Percentiles rank a stretch among this genome's conserved stretches.
These are phyloP conservation scores for Cutaneotrichosporon cavernicola DNA, from an alignment of 1,284 basidiomycete species.

Conservation along the genomic window DNA sequence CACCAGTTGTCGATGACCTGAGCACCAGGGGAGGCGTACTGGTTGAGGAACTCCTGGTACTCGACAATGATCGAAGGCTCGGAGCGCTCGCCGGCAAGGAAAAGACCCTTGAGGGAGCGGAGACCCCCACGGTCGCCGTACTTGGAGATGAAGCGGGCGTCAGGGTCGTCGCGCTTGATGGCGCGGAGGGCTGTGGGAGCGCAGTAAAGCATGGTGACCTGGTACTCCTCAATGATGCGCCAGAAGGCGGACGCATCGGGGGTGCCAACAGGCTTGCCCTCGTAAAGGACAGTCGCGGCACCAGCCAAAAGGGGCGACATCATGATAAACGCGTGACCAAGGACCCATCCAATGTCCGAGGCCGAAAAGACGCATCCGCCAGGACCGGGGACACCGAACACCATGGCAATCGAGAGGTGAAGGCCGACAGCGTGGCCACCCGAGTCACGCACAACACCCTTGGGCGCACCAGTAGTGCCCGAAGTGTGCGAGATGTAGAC, in stretches of 20 bases:
- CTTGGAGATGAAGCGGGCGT: constrained; percentile 18
- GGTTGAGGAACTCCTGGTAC: constrained; percentile 29
- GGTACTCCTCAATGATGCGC: constrained; percentile 84
- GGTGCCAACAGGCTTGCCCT: constrained; percentile 84
- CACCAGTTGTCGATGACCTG: constrained; percentile 87
- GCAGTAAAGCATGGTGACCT: constrained; percentile 86
- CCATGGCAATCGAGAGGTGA: constrained; percentile 81
- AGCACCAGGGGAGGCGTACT: constrained; percentile 20
- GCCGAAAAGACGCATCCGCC: constrained; percentile 55
- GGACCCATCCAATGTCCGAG: constrained; percentile 98
- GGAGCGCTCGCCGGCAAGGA: constrained; percentile 29
- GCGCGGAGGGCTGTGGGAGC: constrained; percentile 63
- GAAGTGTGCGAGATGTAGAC: constrained; percentile 65
- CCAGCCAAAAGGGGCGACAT: constrained; percentile 83
- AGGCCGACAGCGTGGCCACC: constrained; percentile 86
- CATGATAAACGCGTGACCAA: constrained; percentile 91
- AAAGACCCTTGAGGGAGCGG: constrained; percentile 22
- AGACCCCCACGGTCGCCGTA: constrained; percentile 22
- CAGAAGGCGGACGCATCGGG: constrained; percentile 91
- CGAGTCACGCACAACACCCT: constrained; percentile 91
- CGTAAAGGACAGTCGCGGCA: constrained; percentile 85
- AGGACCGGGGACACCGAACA: constrained; percentile 77
- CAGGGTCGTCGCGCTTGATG: constrained; percentile 30
- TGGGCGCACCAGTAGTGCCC: constrained; percentile 90
- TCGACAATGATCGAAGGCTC: constrained; percentile 26